A percentile compares a stretch with the other conserved stretches of the same genome.
Evolutionary conservation across 805 yeast species (phyloP).

Genomic region (Saccharomycopsis microspora): DNA sequence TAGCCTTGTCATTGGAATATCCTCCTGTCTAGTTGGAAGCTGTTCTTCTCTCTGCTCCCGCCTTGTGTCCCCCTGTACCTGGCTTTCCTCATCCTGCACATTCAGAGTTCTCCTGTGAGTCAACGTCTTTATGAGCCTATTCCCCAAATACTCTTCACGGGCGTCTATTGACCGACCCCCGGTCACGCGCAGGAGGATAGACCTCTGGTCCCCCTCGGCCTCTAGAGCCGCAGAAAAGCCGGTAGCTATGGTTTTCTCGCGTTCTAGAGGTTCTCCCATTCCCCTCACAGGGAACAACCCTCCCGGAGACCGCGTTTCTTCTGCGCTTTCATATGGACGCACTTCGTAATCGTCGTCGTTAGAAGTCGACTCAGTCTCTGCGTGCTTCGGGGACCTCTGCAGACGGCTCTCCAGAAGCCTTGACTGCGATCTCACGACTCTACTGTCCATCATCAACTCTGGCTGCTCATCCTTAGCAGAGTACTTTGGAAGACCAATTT

Average conservation of each 20-base stretch:
- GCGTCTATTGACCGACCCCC: conserved; percentile 18
- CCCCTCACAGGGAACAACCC: conserved; percentile 76
- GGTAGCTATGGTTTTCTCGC: conserved; percentile 47
- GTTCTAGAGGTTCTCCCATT: conserved; percentile 53
- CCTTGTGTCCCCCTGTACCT: not conserved
- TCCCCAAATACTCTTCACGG: conserved; percentile 11
- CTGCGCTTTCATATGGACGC: not conserved
- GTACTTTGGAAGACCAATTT: conserved; percentile 51
- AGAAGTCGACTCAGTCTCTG: not conserved
- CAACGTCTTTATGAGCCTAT: conserved; percentile 3
- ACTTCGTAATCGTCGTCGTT: not conserved
- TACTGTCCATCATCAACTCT: conserved; percentile 61
- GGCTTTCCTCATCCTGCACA: not conserved
- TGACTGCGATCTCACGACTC: conserved; percentile 50
- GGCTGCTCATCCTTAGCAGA: conserved; percentile 78
- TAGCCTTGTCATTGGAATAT: too few species aligned
- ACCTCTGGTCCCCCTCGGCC: conserved; percentile 8
- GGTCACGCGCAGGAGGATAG: conserved; percentile 17
- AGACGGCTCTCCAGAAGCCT: not conserved
- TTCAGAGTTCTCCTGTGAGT: not conserved
- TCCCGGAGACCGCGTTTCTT: conserved; percentile 42
- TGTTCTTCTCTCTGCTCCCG: too few species aligned
- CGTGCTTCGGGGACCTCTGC: not conserved
- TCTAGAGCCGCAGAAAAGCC: not conserved
- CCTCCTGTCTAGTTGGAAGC: too few species aligned